Conservation (phyloP, 345 rosid species). For the Euphorbia lathyris region DNA sequence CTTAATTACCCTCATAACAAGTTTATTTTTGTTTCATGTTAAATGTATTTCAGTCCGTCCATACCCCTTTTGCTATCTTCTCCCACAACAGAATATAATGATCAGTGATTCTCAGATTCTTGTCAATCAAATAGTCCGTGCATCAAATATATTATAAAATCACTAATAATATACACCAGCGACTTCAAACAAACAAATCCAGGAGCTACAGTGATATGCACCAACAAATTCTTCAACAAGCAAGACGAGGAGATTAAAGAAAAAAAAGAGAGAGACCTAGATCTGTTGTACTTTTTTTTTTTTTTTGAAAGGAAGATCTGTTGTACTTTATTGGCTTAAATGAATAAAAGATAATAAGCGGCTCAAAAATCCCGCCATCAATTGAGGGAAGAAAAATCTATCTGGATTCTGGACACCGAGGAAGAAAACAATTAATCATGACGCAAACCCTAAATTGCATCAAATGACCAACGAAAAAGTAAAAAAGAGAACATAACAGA, state of each 20-base stretch:
- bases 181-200: too few relatives aligned
- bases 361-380: not conserved
- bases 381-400: not conserved
- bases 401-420: too few relatives aligned
- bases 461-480: not conserved
- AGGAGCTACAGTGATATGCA: not conserved
- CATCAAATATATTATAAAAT: not conserved
- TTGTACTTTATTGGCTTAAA: too few relatives aligned
- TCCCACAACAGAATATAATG: not conserved
- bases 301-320: too few relatives aligned
- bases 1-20: not conserved
- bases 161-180: not conserved
- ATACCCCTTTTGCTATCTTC: not conserved
- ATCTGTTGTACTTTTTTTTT: too few relatives aligned
- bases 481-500: too few relatives aligned
- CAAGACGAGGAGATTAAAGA: not conserved
- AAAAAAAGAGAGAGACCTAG: not conserved
- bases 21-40: not conserved
- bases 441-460: not conserved
- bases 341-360: not conserved
- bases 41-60: not conserved
- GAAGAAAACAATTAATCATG: not conserved
- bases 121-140: not conserved
- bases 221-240: not conserved
- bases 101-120: too few relatives aligned